These are phyloP conservation scores for Dendrocalamus latiflorus DNA, from an alignment of 202 grass and related monocot species.

Conservation along the genomic window DNA sequence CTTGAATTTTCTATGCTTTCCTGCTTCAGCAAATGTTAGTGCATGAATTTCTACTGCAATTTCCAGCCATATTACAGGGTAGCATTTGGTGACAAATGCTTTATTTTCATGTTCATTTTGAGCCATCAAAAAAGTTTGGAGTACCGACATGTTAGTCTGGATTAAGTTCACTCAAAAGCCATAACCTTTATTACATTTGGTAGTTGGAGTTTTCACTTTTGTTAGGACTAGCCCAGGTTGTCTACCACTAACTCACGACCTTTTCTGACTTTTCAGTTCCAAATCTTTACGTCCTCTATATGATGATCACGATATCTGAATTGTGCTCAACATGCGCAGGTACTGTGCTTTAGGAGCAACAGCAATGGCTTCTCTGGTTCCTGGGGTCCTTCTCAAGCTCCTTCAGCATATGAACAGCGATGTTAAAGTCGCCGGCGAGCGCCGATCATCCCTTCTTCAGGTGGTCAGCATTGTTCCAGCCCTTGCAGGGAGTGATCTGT, in stretches of 20 bases:
- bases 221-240: conserved; percentile 24
- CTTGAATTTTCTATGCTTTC: not conserved
- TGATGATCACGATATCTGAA: not conserved
- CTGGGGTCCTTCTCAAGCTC: conserved; percentile 87
- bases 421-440: conserved; percentile 57
- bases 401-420: conserved; percentile 92
- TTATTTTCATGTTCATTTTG: not conserved
- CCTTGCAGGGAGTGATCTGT: conserved; percentile 69
- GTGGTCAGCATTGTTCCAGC: conserved; percentile 92
- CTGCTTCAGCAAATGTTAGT: not conserved
- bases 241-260: not conserved
- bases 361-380: conserved; percentile 72
- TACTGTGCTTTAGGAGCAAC: conserved; percentile 32
- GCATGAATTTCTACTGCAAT: not conserved
- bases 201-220: conserved; percentile 29
- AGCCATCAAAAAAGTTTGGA: not conserved
- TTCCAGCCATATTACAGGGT: not conserved
- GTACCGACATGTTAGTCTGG: conserved; percentile 9
- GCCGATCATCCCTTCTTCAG: conserved; percentile 87
- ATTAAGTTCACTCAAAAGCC: conserved; percentile 35
- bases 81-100: conserved; percentile 16
- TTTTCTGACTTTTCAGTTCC: not conserved
- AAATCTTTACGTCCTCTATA: not conserved
- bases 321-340: conserved; percentile 26
- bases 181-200: conserved; percentile 25